Percentiles rank a stretch among this genome's conserved stretches.
phyloP scores from a whole-genome alignment of 140 eudicot genomes.

The Stevia rebaudiana region DNA sequence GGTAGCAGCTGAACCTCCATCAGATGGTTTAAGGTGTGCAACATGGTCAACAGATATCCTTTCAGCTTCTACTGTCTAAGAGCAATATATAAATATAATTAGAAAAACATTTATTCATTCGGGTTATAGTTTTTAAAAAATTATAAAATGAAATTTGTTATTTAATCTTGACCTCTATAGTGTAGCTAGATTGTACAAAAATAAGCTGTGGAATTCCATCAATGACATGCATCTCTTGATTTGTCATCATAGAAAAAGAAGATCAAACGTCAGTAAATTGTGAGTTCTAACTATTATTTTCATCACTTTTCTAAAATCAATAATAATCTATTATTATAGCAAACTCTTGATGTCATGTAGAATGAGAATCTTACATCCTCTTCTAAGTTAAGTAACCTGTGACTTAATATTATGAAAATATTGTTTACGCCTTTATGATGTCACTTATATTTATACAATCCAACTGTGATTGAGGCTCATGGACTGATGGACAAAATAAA shows the following conservation, averaged over 20 bases:
- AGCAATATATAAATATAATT: slow-evolving; percentile 11
- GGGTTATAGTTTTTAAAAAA: background rate
- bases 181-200: slow-evolving; percentile 89
- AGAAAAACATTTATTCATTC: background rate
- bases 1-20: slow-evolving; percentile 99
- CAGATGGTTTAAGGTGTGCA: slow-evolving; percentile 96
- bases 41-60: slow-evolving; percentile 97
- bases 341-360: background rate
- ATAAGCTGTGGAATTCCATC: slow-evolving; percentile 95
- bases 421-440: background rate
- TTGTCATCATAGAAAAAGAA: slow-evolving; percentile 4
- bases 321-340: background rate
- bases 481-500: background rate
- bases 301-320: background rate
- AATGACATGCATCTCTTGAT: slow-evolving; percentile 83
- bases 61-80: slow-evolving; percentile 95
- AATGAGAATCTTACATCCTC: background rate
- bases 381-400: slow-evolving; percentile 4
- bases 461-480: background rate
- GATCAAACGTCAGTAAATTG: background rate
- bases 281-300: background rate
- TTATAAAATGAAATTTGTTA: background rate
- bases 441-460: background rate
- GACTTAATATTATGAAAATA: background rate
- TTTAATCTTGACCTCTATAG: slow-evolving; percentile 54